Evolutionary conservation across 768 basidiomycete species (phyloP).

Genomic region (Bullera alba): DNA sequence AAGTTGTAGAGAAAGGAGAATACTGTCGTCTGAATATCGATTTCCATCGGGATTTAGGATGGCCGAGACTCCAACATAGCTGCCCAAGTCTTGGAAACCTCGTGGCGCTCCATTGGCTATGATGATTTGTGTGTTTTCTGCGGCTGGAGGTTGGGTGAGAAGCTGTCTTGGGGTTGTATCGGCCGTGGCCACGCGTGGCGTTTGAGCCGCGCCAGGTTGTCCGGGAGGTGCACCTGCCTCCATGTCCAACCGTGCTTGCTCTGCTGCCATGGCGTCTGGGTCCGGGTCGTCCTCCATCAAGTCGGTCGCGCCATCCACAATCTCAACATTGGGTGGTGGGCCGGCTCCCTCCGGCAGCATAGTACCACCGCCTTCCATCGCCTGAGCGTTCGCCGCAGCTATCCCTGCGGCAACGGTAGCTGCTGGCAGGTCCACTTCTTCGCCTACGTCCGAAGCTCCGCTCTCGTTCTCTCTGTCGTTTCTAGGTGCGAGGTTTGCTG

Average conservation of each 20-base stretch:
- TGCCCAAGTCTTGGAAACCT: constrained; percentile 42
- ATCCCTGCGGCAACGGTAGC: constrained; percentile 25
- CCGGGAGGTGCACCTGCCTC: constrained; percentile 69
- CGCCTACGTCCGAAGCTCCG: constrained; percentile 37
- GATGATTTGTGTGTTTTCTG: constrained; percentile 34
- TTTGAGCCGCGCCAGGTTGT: constrained; percentile 64
- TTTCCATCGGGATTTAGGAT: constrained; percentile 37
- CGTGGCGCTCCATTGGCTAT: constrained; percentile 45
- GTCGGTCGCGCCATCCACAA: constrained; percentile 10
- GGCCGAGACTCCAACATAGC: constrained; percentile 36
- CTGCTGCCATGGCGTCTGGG: constrained; percentile 64
- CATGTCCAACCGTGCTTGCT: constrained; percentile 35
- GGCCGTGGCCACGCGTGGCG: constrained; percentile 23
- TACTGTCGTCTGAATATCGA: constrained; percentile 83
- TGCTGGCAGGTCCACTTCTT: constrained; percentile 33
- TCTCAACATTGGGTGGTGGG: constrained; percentile 18
- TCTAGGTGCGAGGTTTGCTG: constrained; percentile 16
- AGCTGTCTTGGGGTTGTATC: constrained; percentile 19
- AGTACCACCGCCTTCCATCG: constrained; percentile 13
- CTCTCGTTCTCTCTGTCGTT: constrained; percentile 25
- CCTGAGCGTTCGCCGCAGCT: constrained; percentile 19
- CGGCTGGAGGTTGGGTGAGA: constrained; percentile 7
- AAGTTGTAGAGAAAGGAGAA: constrained; percentile 80
- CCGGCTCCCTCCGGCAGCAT: constrained; percentile 17
- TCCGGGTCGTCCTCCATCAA: constrained; percentile 60